Evolutionary conservation across 345 rosid genomes (phyloP), one percentile per base, ranked within the genome.

Genomic region (Diplotaxis tenuifolia): DNA sequence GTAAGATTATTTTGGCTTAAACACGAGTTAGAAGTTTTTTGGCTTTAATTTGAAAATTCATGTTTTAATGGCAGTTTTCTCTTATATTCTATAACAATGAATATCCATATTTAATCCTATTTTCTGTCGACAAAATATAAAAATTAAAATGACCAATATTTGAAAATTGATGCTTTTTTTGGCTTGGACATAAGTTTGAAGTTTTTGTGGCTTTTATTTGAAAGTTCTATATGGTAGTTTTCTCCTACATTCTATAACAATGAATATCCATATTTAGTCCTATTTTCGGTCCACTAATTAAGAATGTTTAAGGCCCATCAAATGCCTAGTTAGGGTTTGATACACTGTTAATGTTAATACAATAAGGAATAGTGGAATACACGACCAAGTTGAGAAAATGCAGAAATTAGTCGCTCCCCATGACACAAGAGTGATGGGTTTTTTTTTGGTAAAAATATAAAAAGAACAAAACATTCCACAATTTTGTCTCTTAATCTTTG

Each of bases 291-390:
- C 47, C 15, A 38, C 47, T 12, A 38, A 11, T 12, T 38, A 36
- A 36, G 5, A 14, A 36, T 38, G 47, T 38, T 38, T 14, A 36
- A 36, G 42, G 42, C 47, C 47, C 47, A 12, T 38, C 47, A 38
- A 38, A 38, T 38, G 47, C 15, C 47, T 38, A 4, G 47, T 38
- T 38, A 38, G 47, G 47, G 28, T 25, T 25, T 25, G 4, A 25
- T 25, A 25, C 28, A 25, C 28, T 25, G 4, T 25, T 25, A 25
- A 25, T 5, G 3, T 25, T 25, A 25, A 25, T 25, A 25, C 28
- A 25, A 25, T 25, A 25, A 25, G 58, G 58, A 27, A 65, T 49
- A 67, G 61, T 67, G 62, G 72, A 32, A 4, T 54, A 53, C 34
- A 68, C 72, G 62, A 68, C 52, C 52, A 11, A 21, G 62, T 68